Base-by-base conservation (phyloP, 306 rosid genomes). In the Mimosa pudica region DNA sequence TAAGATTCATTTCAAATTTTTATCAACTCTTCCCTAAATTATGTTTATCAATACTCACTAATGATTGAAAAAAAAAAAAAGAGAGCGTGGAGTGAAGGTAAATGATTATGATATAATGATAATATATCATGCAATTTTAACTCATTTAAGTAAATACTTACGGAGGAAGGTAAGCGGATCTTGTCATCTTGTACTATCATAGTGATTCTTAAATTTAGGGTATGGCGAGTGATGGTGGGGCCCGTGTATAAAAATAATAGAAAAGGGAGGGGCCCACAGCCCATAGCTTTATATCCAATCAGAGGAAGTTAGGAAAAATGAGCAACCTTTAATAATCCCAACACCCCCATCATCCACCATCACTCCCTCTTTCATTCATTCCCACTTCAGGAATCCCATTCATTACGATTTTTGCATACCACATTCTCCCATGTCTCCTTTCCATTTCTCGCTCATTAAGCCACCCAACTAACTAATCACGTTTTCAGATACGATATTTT, bases 241-340 rank as follows among this genome's bases (percentile, higher is more conserved):
- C 35, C 64, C 13, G 20, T 0, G 35, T 2, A 58, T 58, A 20
- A 20, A 8, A 18, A 57, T 52, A 8, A 1, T 18, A n/a, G 35
- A 20, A 58, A 58, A 24, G 66, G 16, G 17, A 0, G 68, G 68
- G 42, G 0, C 68, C 68, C 70, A 65, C 18, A 35, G 6, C 12
- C 47, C 70, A 65, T 65, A 12, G 42, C 42, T 32, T 62, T 62
- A 62, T 33, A 62, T 32, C 68, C 68, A 62, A 65, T 65, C 24
- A 60, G 65, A 5, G 36, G 14, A 24, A 1, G 65, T 60, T 24
- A 60, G 36, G 65, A 24, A 60, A 60, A 20, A 8, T 24, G 36
- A 10, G 10, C 64, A 2, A 33, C 65, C 32, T 18, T 57, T 24
- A 3, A 60, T 60, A 60, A 20, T 10, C 6, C 14, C 14, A 60